Base-by-base conservation (phyloP, 495 filamentous ascomycete species). In the Aspergillus saccharolyticus region DNA sequence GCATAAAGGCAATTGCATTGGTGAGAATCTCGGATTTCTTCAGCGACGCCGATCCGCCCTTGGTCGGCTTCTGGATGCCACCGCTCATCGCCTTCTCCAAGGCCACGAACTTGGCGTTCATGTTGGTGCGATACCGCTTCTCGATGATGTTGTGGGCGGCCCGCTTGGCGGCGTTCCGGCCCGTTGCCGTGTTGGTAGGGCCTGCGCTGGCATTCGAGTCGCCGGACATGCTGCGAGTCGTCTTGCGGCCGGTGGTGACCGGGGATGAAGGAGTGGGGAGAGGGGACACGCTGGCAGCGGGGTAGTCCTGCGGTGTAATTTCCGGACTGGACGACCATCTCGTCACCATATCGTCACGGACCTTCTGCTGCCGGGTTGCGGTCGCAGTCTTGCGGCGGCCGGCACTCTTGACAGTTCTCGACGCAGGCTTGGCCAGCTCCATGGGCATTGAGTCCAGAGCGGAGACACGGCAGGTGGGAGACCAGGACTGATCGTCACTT, bases 1-100 rank as follows among this genome's bases (percentile, higher is more conserved):
- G 80, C 66, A 96, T 76, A 47, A 90, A 87, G 43, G 89, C 83
- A 18, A 96, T 80, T 16, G 83, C 83, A 65, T 83, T 81, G 58
- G 80, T 80, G 47, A 96, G 73, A 45, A 91, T 84, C 44, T 80
- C 81, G 0, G 74, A 77, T 53, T 78, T 78, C 56, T 78, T 78
- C 10, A 77, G 61, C 45, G 72, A 73, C 0, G 70, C 68, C 1
- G 73, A 66, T 2, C 67, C 68, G 25, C 56, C 64, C 15, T 67
- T 67, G 16, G 58, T 52, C 15, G 64, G 53, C 45, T 71, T 71
- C 28, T 65, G 62, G n/a, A 59, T 24, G 12, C 47, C 14, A 17
- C 54, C 59, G 19, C 69, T 69, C 49, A 78, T 73, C 14, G 71
- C 74, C 48, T 75, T 67, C 48, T 76, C 75, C 14, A 80, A 66